Evolutionary conservation across 78 protist species (phyloP), one percentile per base, ranked within the genome.

Genomic region (Corallochytrium limacisporum): DNA sequence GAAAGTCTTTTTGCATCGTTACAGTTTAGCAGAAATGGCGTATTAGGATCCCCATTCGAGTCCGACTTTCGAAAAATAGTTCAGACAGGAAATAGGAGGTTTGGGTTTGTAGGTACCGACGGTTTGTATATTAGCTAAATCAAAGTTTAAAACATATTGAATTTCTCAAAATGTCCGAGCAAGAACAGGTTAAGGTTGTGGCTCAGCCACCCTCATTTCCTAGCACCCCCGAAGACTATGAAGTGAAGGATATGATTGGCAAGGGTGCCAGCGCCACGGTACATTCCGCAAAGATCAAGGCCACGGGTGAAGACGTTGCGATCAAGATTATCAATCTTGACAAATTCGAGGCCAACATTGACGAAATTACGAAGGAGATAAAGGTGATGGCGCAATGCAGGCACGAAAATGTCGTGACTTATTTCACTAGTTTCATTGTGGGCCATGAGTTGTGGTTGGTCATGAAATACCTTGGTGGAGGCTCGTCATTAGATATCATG

Each of bases 301-400:
- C 75, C 3, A 35, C 3, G 26, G 40, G 18, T 39, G 53, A 40
- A 36, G 38, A 28, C 32, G 75, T 69, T 20, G 75, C 75, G 28
- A 26, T 69, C 42, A 69, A 69, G 53, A 18, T 31, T 29, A 59
- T 69, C 47, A 42, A 69, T 12, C 48, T 69, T 40, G 75, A 55
- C n/a, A 5, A 26, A 22, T 69, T 55, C 20, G 75, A 65, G 33
- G 57, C 50, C 12, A 69, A 69, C 56, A 55, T 69, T 16, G 66
- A 69, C 44, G 75, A 69, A 29, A 59, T 69, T n/a, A 29, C 59
- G 76, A 72, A 72, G 10, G 79, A 74, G 51, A 74, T 74, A 48
- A 18, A 33, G 37, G 70, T 74, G 37, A 74, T 74, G 79, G 24
- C 39, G 43, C 71, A 61, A 49, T 63, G 71, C 36, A 20, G 15